Evolutionary conservation across 2,329 filamentous ascomycete genomes (phyloP), one percentile per base, ranked within the genome.

Genomic region (Fusarium sp.): DNA sequence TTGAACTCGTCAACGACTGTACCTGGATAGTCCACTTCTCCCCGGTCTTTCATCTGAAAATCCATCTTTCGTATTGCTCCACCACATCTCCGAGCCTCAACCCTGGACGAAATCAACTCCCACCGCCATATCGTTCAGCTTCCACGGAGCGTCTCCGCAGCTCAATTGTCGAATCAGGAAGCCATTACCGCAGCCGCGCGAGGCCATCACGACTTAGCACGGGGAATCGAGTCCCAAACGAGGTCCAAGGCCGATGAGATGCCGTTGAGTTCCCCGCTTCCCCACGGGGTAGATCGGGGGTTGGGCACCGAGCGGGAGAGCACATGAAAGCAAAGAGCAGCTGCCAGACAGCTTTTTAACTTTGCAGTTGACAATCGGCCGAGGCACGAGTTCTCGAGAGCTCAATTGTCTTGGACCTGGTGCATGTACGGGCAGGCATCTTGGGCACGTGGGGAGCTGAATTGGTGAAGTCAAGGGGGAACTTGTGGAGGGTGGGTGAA

Each of bases 111-210:
- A 46, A 42, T 70, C 60, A 46, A 70, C 29, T 55, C 57, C 31
- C 55, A 50, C 20, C 40, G 33, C 55, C 56, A 38, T 62, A 23
- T 29, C 18, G 6, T 51, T n/a, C 38, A 36, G 25, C n/a, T 33
- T 38, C 16, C 29, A 60, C 29, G 29, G 36, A 42, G 20, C 38
- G n/a, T 64, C 53, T 50, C 58, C 55, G 60, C 50, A 73, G 40
- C 13, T 59, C 29, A 20, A 62, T 13, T 25, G n/a, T 69, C 72
- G 29, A 70, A 74, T 71, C 33, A 29, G 72, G 72, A 74, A 74
- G 60, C 64, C 66, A 72, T 64, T 49, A 58, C 72, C 72, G 72
- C 18, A 44, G 36, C 46, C 29, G 56, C 29, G 27, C 20, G 33
- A 70, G 57, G 54, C 57, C 63, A 60, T 53, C 38, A 23, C 61